Percentiles rank a stretch among this genome's conserved stretches.
Conservation (phyloP, 495 filamentous ascomycete genomes). For the Lophiotrema nucula region DNA sequence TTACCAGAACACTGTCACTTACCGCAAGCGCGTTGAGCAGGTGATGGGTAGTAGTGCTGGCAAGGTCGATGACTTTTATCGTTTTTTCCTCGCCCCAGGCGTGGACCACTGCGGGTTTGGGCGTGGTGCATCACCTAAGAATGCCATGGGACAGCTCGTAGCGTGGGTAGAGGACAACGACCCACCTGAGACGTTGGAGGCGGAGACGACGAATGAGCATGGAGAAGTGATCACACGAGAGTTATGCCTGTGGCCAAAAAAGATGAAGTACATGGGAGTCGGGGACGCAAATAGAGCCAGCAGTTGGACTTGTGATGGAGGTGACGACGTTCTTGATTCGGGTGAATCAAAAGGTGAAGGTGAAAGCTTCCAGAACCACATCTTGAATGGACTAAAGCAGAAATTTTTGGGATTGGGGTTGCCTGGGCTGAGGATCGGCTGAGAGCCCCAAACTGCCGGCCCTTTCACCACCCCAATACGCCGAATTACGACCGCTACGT, state of each 20-base stretch:
- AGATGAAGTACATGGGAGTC: constrained; percentile 30
- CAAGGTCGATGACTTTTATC: constrained; percentile 42
- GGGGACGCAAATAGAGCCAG: constrained; percentile 20
- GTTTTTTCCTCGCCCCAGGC: constrained; percentile 42
- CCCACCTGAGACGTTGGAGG: constrained; percentile 38
- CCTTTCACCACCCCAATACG: too few relatives aligned
- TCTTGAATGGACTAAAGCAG: constrained; percentile 17
- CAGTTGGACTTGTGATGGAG: constrained; percentile 24
- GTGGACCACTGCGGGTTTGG: constrained; percentile 38
- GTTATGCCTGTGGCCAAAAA: constrained; percentile 16
- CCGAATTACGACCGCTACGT: too few relatives aligned
- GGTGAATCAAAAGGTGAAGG: background rate
- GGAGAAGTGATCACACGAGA: constrained; percentile 20
- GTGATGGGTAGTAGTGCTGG: constrained; percentile 28
- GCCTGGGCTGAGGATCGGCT: constrained; percentile 22
- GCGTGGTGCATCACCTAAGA: constrained; percentile 25
- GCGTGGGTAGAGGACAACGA: constrained; percentile 47
- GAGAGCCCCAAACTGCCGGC: too few relatives aligned
- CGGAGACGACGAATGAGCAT: constrained; percentile 7
- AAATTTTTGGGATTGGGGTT: constrained; percentile 12
- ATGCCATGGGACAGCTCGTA: constrained; percentile 38
- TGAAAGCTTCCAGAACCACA: constrained; percentile 10
- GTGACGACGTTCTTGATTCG: constrained; percentile 1
- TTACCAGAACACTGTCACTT: constrained; percentile 34
- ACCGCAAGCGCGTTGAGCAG: constrained; percentile 35